Conservation (phyloP, 2,329 filamentous ascomycete species). For the Aspergillus pseudoviridinutans region DNA sequence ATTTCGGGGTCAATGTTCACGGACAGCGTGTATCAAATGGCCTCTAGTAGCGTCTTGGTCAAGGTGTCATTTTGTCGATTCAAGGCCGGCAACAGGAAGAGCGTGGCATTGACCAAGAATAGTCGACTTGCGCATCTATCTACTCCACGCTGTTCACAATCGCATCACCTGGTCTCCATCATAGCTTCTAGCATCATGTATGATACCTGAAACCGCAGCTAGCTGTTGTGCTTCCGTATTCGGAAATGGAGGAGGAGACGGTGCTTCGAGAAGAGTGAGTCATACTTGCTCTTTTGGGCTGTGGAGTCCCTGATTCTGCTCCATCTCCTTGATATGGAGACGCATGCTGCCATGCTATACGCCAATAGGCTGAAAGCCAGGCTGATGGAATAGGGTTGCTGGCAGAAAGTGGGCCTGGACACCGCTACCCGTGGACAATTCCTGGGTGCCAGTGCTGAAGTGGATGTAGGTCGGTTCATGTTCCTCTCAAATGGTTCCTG, state of each 20-base stretch:
- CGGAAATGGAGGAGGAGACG: slow-evolving; percentile 1
- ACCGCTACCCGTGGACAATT: background rate
- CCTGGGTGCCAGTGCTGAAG: background rate
- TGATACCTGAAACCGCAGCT: slow-evolving; percentile 1
- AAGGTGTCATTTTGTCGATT: background rate
- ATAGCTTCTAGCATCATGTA: background rate
- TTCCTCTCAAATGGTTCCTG: background rate
- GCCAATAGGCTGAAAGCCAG: background rate
- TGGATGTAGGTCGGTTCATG: background rate
- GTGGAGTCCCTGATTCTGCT: slow-evolving; percentile 1
- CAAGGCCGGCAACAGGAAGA: background rate
- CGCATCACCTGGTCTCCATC: slow-evolving; percentile 1
- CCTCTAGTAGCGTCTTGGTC: background rate
- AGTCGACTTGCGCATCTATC: background rate
- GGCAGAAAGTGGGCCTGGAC: background rate
- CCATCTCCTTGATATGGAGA: slow-evolving; percentile 1
- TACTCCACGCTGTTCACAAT: background rate
- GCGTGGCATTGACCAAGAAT: background rate
- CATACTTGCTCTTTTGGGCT: slow-evolving; percentile 1
- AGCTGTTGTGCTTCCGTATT: background rate
- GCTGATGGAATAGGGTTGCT: background rate
- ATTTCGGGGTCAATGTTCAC: background rate
- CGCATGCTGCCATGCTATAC: background rate
- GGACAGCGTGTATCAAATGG: background rate
- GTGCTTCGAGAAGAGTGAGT: slow-evolving; percentile 8